Evolutionary conservation across 73 alveolate genomes (phyloP).

Genomic region (Tetrahymena malaccensis): DNA sequence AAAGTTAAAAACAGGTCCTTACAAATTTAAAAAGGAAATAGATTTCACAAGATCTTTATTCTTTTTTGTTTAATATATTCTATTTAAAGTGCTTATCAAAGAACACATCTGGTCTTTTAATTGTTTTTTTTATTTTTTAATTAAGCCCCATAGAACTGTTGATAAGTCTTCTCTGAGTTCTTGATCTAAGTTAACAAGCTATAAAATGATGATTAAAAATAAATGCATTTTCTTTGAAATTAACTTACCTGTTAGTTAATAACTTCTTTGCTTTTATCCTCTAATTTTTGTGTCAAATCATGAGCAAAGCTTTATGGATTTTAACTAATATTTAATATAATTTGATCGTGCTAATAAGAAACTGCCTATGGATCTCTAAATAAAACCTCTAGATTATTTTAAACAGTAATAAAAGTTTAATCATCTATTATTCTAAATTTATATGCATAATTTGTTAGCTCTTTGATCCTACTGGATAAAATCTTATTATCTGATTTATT

Average conservation of each 20-base stretch:
- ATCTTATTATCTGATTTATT: neutral
- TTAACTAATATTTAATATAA: neutral
- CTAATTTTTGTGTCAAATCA: neutral
- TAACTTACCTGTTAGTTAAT: neutral
- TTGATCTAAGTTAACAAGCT: neutral
- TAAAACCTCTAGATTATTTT: neutral
- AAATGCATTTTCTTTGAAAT: neutral
- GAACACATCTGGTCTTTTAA: constrained; percentile 3
- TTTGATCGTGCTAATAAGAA: neutral
- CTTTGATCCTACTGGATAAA: neutral
- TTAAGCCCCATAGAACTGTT: neutral
- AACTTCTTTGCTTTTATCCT: neutral
- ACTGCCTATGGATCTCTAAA: neutral
- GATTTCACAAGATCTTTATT: neutral
- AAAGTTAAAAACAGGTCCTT: neutral
- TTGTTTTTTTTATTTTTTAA: constrained; percentile 6
- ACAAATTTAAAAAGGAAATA: neutral
- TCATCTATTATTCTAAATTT: neutral
- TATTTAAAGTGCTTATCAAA: neutral
- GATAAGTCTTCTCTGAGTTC: constrained; percentile 21
- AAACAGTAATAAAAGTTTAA: neutral
- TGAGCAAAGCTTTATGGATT: neutral
- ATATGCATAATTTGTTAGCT: neutral
- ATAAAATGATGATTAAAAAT: neutral
- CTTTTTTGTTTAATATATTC: neutral